Evolutionary conservation across 2,329 filamentous ascomycete genomes (phyloP).

Genomic region (Microcera coccophila): DNA sequence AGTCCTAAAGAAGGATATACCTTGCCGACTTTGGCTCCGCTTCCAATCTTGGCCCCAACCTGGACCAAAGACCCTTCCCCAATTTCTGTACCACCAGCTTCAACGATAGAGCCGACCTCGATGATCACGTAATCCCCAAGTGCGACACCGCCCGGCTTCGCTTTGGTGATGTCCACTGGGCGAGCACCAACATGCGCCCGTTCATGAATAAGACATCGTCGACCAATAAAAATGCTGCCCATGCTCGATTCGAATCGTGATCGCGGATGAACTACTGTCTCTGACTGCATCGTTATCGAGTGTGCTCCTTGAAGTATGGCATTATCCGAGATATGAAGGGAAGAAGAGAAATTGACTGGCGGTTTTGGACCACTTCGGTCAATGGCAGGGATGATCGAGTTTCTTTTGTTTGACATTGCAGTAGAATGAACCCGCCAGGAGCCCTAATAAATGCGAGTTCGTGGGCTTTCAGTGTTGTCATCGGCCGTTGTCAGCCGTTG

Average conservation of each 20-base stretch:
- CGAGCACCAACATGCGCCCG: slow-evolving; percentile 52
- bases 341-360: slow-evolving; percentile 58
- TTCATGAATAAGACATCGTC: slow-evolving; percentile 79
- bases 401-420: slow-evolving; percentile 47
- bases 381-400: slow-evolving; percentile 53
- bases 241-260: slow-evolving; percentile 72
- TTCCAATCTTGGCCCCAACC: slow-evolving; percentile 56
- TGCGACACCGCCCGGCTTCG: slow-evolving; percentile 46
- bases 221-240: slow-evolving; percentile 75
- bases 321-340: slow-evolving; percentile 59
- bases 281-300: slow-evolving; percentile 72
- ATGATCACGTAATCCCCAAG: slow-evolving; percentile 60
- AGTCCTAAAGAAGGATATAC: slow-evolving; percentile 36
- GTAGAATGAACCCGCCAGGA: neutral
- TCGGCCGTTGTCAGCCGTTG: slow-evolving; percentile 12
- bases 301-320: slow-evolving; percentile 66
- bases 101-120: slow-evolving; percentile 57
- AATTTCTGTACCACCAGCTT: slow-evolving; percentile 58
- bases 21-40: slow-evolving; percentile 60
- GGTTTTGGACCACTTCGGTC: slow-evolving; percentile 55
- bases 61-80: slow-evolving; percentile 59
- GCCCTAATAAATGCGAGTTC: slow-evolving; percentile 4
- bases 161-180: slow-evolving; percentile 24
- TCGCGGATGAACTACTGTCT: slow-evolving; percentile 83
- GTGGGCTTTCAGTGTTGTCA: slow-evolving; percentile 7